Percentiles rank a stretch among this genome's conserved stretches.
Conservation (phyloP, 2,329 filamentous ascomycete genomes). For the Penicillium freii region DNA sequence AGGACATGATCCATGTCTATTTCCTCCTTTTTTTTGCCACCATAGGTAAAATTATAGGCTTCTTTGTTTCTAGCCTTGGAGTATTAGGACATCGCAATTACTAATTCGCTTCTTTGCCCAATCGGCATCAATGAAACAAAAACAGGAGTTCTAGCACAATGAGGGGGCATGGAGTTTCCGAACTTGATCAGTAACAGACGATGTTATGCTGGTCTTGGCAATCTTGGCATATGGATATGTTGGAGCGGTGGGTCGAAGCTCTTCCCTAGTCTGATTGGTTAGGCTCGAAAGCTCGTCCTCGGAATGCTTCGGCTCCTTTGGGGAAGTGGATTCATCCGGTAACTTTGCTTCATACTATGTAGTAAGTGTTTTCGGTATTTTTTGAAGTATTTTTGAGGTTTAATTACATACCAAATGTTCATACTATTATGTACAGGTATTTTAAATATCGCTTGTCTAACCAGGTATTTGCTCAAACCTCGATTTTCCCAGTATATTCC, state of each 20-base stretch:
- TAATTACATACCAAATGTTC: background rate
- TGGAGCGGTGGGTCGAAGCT: background rate
- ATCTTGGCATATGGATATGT: constrained; percentile 7
- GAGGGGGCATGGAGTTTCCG: background rate
- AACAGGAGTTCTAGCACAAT: background rate
- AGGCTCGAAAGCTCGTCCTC: constrained; percentile 10
- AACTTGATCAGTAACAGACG: background rate
- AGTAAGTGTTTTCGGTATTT: background rate
- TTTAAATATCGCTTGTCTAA: background rate
- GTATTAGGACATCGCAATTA: background rate
- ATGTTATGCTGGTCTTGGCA: constrained; percentile 5
- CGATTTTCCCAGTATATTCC: background rate
- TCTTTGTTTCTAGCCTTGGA: background rate
- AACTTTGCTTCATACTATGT: background rate
- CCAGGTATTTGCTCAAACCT: background rate
- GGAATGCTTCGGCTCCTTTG: background rate
- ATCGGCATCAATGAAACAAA: background rate
- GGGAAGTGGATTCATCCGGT: constrained; percentile 3
- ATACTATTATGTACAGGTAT: background rate
- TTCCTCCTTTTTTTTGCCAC: background rate
- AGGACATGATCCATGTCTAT: background rate
- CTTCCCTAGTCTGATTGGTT: constrained; percentile 7
- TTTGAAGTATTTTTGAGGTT: background rate
- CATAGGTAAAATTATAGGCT: background rate
- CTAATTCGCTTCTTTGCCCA: background rate